A percentile compares a stretch with the other conserved stretches of the same genome.
Evolutionary conservation across 2,329 filamentous ascomycete species (phyloP).

Genomic region (Xylariaceae sp.): DNA sequence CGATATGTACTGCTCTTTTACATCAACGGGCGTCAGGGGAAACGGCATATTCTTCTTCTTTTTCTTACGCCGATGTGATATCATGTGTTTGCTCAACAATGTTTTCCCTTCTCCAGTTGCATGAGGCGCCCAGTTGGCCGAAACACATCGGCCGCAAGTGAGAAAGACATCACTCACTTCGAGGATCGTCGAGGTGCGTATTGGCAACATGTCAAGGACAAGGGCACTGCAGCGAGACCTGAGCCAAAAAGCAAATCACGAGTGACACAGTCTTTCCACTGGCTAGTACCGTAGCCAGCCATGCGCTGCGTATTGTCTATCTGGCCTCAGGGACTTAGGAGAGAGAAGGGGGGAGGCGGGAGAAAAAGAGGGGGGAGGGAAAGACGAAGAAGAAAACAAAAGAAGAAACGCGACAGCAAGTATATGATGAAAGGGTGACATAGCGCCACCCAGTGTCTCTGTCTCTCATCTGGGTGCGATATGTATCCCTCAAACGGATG

Average conservation of each 20-base stretch:
- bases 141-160: no score
- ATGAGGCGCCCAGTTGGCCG: no score
- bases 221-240: neutral
- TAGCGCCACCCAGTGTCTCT: conserved; percentile 5
- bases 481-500: conserved; percentile 10
- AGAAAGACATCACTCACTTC: no score
- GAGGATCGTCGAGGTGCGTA: conserved; percentile 1
- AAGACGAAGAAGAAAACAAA: neutral
- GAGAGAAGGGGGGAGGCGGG: neutral
- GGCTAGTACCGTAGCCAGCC: neutral
- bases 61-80: neutral
- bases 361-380: neutral
- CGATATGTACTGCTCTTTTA: neutral
- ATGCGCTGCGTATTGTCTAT: neutral
- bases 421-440: conserved; percentile 7
- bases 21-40: neutral
- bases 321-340: neutral
- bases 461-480: conserved; percentile 2
- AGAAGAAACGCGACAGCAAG: neutral
- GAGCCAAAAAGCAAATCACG: conserved; percentile 13
- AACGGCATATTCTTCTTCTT: neutral
- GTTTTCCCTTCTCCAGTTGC: neutral
- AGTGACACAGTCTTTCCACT: neutral
- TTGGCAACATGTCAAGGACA: neutral
- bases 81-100: neutral